These are phyloP conservation scores for Drechslera avenae DNA, from an alignment of 2,329 filamentous ascomycete genomes.

Conservation along the genomic window DNA sequence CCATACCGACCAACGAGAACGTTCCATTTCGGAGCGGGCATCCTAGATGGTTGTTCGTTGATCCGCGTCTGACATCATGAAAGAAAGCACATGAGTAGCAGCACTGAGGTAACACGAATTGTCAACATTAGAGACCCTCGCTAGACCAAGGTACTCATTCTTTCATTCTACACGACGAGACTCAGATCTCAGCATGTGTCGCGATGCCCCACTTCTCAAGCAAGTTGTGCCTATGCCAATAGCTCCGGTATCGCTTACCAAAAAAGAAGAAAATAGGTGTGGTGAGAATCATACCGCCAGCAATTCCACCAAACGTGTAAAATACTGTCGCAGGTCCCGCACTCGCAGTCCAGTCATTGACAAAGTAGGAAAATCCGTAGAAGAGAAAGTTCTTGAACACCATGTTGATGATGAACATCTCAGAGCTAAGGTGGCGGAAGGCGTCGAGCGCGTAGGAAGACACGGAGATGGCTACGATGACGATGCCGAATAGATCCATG, in stretches of 20 bases:
- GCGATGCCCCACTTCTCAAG: constrained; percentile 41
- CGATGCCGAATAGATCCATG: constrained; percentile 43
- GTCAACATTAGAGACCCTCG: neutral
- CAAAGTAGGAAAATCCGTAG: constrained; percentile 52
- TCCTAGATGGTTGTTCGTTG: too few species aligned
- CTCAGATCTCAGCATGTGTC: constrained; percentile 40
- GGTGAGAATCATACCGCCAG: constrained; percentile 32
- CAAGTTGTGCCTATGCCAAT: constrained; percentile 42
- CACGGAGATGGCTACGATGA: constrained; percentile 38
- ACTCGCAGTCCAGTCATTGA: constrained; percentile 50
- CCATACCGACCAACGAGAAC: too few species aligned
- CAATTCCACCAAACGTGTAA: constrained; percentile 44
- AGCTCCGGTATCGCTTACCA: constrained; percentile 44
- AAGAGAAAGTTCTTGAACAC: constrained; percentile 54
- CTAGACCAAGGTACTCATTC: neutral
- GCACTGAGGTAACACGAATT: too few species aligned
- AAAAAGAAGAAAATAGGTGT: constrained; percentile 43
- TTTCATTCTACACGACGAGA: neutral
- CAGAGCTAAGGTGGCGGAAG: constrained; percentile 49
- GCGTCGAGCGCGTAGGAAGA: constrained; percentile 49
- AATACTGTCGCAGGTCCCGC: constrained; percentile 47
- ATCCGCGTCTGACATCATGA: too few species aligned
- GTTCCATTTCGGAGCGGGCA: too few species aligned
- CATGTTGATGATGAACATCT: constrained; percentile 54
- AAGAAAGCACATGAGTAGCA: too few species aligned